Evolutionary conservation across 1,284 basidiomycete genomes (phyloP).

Genomic region (Marasmius fiardii): DNA sequence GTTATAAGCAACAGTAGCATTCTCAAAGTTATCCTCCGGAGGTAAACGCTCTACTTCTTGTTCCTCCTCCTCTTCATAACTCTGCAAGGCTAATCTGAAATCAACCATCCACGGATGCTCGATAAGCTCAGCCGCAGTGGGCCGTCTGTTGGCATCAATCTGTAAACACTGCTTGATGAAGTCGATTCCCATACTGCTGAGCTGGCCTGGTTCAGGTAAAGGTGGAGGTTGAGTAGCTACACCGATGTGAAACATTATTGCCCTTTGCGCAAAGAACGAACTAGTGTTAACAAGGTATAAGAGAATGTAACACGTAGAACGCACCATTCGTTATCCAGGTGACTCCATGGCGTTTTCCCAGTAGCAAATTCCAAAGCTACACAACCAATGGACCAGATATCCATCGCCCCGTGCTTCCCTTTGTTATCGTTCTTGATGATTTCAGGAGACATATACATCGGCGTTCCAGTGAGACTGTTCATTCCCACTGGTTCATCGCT

Average conservation of each 20-base stretch:
- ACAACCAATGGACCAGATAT: conserved; percentile 97
- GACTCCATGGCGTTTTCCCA: conserved; percentile 96
- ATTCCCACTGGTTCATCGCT: conserved; percentile 39
- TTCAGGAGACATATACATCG: conserved; percentile 99
- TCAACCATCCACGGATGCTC: conserved; percentile 90
- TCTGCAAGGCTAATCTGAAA: conserved; percentile 65
- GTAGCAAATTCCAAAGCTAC: conserved; percentile 96
- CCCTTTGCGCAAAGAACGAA: conserved; percentile 51
- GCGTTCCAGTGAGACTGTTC: conserved; percentile 93
- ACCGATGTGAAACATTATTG: conserved; percentile 99
- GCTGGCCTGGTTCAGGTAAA: conserved; percentile 87
- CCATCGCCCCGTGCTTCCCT: conserved; percentile 95
- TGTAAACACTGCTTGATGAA: conserved; percentile 93
- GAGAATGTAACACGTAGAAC: conserved; percentile 22
- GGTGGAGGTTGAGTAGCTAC: conserved; percentile 97
- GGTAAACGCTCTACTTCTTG: conserved; percentile 43
- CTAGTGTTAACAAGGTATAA: conserved; percentile 7
- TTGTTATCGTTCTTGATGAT: conserved; percentile 92
- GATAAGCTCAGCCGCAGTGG: conserved; percentile 84
- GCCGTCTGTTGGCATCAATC: conserved; percentile 83
- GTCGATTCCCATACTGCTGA: conserved; percentile 88
- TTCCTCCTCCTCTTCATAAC: conserved; percentile 64
- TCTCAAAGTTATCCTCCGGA: conserved; percentile 44
- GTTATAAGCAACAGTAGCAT: conserved; percentile 52
- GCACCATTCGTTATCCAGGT: conserved; percentile 98